Percentiles rank a stretch among this genome's conserved stretches.
Evolutionary conservation across 352 stramenopile genomes (phyloP).

Genomic region (Phytophthora kernoviae): DNA sequence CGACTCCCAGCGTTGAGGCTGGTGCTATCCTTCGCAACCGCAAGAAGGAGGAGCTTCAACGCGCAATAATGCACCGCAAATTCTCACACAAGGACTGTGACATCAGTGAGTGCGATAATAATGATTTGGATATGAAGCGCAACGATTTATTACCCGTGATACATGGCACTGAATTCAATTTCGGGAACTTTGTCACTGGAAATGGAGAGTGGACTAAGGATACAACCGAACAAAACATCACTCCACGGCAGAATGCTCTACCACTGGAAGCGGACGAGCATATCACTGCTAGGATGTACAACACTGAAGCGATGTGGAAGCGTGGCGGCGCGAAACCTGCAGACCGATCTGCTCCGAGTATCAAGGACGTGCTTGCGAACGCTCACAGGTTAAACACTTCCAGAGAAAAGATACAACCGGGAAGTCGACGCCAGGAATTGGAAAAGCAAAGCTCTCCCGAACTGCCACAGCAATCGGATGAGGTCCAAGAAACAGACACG

Average conservation of each 20-base stretch:
- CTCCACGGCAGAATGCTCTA: not conserved
- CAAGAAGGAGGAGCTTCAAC: constrained; percentile 39
- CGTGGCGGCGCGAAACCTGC: constrained; percentile 26
- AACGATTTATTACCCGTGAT: constrained; percentile 28
- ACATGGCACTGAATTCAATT: constrained; percentile 29
- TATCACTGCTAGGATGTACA: not conserved
- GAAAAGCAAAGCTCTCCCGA: not conserved
- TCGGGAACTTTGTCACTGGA: constrained; percentile 45
- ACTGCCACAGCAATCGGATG: not conserved
- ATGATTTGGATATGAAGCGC: not conserved
- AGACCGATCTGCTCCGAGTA: constrained; percentile 16
- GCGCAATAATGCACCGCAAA: constrained; percentile 26
- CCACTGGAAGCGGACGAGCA: not conserved
- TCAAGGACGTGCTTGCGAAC: constrained; percentile 33
- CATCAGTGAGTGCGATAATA: constrained; percentile 9
- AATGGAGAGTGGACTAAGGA: not conserved
- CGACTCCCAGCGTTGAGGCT: not conserved
- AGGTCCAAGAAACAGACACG: constrained; percentile 1
- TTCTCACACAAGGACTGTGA: constrained; percentile 3
- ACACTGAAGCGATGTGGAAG: constrained; percentile 59
- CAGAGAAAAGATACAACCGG: constrained; percentile 15
- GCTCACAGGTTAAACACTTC: constrained; percentile 15
- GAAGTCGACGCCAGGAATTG: constrained; percentile 7
- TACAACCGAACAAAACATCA: not conserved
- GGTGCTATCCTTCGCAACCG: constrained; percentile 23